Evolutionary conservation across 305 asterid genomes (phyloP), one percentile per base, ranked within the genome.

Genomic region (Rubia tinctorum): DNA sequence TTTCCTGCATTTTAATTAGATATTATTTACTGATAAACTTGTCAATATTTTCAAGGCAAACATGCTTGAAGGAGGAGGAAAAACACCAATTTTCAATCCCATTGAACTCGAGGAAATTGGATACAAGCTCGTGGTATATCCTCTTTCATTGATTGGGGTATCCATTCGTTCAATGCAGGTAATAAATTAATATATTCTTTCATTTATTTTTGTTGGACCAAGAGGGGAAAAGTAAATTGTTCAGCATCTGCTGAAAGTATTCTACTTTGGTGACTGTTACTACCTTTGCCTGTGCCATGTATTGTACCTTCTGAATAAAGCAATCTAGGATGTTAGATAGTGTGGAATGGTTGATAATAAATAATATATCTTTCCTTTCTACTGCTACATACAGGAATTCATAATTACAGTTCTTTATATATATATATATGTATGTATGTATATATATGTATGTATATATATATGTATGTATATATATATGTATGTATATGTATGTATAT

Each of bases 31-130:
- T 83, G 76, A 72, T 66, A 43, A 70, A 66, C 68, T 78, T 71
- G 61, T 75, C 67, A 71, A 75, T 71, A 56, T 74, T 84, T 60
- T 66, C 73, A 80, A 93, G 98, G 98, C 96, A 66, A 93, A 86
- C 86, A 91, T 93, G 98, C 97, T 93, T 68, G 98, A 93, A 86
- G 98, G 98, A 75, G 98, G 98, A 45, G 98, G 98, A 64, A 90
- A 81, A 82, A 93, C 98, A 71, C 98, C 98, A 65, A 90, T 93
- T 81, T 82, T 87, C 49, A 87, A 85, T 83, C 98, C 98, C 34
- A 77, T 80, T 63, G 97, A 93, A 82, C 90, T 93, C 68, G 90
- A 87, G 82, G 96, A 91, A 82, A 76, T 91, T 76, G 98, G 98
- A 76, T 93, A 85, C 85, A 93, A 91, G 89, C 68, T 93, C 11